A percentile compares a stretch with the other conserved stretches of the same genome.
phyloP scores from a whole-genome alignment of 495 filamentous ascomycete species.

The Aspergillus sclerotiicarbonarius region DNA sequence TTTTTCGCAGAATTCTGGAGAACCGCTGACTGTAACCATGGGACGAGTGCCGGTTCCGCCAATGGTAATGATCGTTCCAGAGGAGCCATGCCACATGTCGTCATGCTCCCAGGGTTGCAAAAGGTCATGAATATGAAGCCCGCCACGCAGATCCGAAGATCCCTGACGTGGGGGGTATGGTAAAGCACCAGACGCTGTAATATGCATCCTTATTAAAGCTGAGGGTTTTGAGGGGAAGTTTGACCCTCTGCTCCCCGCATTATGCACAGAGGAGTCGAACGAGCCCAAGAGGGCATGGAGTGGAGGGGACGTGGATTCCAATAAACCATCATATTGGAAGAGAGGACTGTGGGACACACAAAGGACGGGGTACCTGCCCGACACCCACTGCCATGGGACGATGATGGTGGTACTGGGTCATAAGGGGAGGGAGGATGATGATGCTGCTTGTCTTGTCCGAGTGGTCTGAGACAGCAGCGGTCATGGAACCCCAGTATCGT shows the following conservation, averaged over 20 bases:
- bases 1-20: neutral
- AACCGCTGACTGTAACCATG: conserved; percentile 8
- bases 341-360: neutral
- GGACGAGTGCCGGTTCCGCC: neutral
- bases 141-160: conserved; percentile 30
- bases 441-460: neutral
- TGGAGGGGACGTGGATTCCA: neutral
- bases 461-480: neutral
- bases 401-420: neutral
- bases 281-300: neutral
- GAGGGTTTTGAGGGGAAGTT: neutral
- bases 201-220: neutral
- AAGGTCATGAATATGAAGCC: conserved; percentile 3
- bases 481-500: neutral
- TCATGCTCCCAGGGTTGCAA: conserved; percentile 22
- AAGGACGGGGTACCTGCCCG: too few relatives aligned
- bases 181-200: neutral
- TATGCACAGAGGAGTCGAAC: neutral
- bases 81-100: conserved; percentile 18
- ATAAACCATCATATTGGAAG: neutral
- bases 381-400: too few relatives aligned
- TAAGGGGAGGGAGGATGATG: neutral
- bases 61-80: neutral
- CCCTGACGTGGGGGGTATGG: conserved; percentile 25
- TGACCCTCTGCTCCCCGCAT: conserved; percentile 7